phyloP scores from a whole-genome alignment of 495 filamentous ascomycete species.

The Aspergillus incahuasiensis region DNA sequence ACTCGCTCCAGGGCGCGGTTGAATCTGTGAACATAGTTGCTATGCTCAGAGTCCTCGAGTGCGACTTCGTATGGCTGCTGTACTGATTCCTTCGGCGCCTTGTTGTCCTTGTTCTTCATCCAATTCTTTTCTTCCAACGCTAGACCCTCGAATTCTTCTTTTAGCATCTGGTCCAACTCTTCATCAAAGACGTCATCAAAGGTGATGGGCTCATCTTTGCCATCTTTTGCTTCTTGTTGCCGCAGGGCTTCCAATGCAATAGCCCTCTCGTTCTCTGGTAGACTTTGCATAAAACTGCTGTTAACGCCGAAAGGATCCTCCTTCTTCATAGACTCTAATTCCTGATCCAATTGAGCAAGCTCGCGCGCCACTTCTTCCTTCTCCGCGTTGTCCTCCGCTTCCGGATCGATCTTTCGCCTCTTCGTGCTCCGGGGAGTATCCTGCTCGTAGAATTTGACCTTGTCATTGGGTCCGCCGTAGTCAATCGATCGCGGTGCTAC shows the following conservation, averaged over 20 bases:
- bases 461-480: slow-evolving; percentile 41
- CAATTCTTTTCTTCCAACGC: slow-evolving; percentile 39
- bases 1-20: slow-evolving; percentile 25
- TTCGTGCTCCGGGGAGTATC: slow-evolving; percentile 30
- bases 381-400: slow-evolving; percentile 48
- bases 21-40: slow-evolving; percentile 35
- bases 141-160: slow-evolving; percentile 39
- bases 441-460: slow-evolving; percentile 44
- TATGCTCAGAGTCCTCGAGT: slow-evolving; percentile 19
- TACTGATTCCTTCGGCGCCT: slow-evolving; percentile 18
- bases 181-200: slow-evolving; percentile 42
- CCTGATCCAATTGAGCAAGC: slow-evolving; percentile 48
- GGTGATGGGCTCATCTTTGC: slow-evolving; percentile 19
- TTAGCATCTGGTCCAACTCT: slow-evolving; percentile 40
- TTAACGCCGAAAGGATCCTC: slow-evolving; percentile 41
- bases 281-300: slow-evolving; percentile 36
- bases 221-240: slow-evolving; percentile 36
- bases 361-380: slow-evolving; percentile 40
- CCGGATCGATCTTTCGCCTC: slow-evolving; percentile 41
- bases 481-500: slow-evolving; percentile 31
- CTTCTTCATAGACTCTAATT: slow-evolving; percentile 45
- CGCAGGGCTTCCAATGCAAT: slow-evolving; percentile 40
- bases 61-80: slow-evolving; percentile 22
- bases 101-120: slow-evolving; percentile 18
- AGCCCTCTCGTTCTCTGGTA: slow-evolving; percentile 38